Evolutionary conservation across 2,329 filamentous ascomycete genomes (phyloP).

Genomic region (Aspergillus thermomutatus): DNA sequence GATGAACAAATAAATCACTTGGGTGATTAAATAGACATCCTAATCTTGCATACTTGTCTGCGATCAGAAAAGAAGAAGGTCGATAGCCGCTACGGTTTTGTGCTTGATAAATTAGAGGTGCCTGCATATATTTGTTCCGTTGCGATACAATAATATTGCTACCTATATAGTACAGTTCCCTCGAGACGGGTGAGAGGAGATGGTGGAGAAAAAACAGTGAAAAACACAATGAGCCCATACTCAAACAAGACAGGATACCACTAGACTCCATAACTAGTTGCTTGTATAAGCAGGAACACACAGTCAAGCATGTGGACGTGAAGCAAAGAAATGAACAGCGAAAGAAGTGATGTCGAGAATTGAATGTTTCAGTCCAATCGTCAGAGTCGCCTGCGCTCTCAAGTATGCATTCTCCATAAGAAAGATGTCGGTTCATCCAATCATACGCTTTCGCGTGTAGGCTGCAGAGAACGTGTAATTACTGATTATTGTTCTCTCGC

Average conservation of each 20-base stretch:
- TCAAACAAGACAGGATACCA: neutral
- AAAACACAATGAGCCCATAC: neutral
- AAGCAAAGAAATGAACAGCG: neutral
- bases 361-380: neutral
- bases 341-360: neutral
- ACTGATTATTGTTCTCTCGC: constrained; percentile 20
- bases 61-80: neutral
- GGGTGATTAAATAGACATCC: neutral
- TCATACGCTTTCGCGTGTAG: neutral
- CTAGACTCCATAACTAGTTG: neutral
- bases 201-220: neutral
- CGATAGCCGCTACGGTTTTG: neutral
- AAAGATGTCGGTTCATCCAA: neutral
- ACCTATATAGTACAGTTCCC: neutral
- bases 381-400: constrained; percentile 25
- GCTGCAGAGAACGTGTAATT: neutral
- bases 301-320: neutral
- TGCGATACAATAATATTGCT: neutral
- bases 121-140: neutral
- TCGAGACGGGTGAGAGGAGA: neutral
- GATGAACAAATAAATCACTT: neutral
- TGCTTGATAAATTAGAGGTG: neutral
- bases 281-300: neutral
- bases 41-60: neutral
- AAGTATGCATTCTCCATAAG: neutral